Conservation (phyloP, 23 red algal species). For the Pyropia haitanensis region DNA sequence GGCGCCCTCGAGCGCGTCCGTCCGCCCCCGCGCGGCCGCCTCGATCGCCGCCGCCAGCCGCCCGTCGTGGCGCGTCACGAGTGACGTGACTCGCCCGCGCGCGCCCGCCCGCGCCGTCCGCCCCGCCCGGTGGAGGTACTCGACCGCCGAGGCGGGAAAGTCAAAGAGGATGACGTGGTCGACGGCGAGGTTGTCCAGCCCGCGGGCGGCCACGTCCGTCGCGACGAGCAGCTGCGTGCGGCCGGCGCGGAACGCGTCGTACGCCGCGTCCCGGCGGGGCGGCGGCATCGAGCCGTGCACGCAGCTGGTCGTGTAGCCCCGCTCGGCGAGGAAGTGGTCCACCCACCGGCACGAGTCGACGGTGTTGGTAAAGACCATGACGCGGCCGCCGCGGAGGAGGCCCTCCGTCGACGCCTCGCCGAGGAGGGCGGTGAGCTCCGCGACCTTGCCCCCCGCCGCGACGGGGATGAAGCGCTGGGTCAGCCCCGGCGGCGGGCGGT, state of each 20-base stretch:
- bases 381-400: constrained; percentile 13
- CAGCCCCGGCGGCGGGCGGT: constrained; percentile 41
- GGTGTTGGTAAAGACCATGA: constrained; percentile 88
- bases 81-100: constrained; percentile 52
- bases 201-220: constrained; percentile 81
- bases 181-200: constrained; percentile 62
- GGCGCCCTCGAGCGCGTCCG: constrained; percentile 37
- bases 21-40: constrained; percentile 6
- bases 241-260: constrained; percentile 35
- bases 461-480: constrained; percentile 64
- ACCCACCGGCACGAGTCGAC: constrained; percentile 69
- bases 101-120: constrained; percentile 75
- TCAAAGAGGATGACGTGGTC: constrained; percentile 85
- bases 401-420: constrained; percentile 5
- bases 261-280: constrained; percentile 46
- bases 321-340: constrained; percentile 78
- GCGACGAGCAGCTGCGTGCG: constrained; percentile 54
- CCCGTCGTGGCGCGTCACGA: constrained; percentile 61
- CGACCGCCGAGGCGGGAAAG: constrained; percentile 66
- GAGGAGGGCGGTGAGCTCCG: constrained; percentile 53
- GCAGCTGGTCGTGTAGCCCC: constrained; percentile 30
- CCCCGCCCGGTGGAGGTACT: constrained; percentile 88
- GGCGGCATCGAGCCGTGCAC: constrained; percentile 78
- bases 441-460: constrained; percentile 28
- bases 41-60: constrained; percentile 57